Conservation (phyloP, 73 alveolate genomes). For the Stentor roeselii region DNA sequence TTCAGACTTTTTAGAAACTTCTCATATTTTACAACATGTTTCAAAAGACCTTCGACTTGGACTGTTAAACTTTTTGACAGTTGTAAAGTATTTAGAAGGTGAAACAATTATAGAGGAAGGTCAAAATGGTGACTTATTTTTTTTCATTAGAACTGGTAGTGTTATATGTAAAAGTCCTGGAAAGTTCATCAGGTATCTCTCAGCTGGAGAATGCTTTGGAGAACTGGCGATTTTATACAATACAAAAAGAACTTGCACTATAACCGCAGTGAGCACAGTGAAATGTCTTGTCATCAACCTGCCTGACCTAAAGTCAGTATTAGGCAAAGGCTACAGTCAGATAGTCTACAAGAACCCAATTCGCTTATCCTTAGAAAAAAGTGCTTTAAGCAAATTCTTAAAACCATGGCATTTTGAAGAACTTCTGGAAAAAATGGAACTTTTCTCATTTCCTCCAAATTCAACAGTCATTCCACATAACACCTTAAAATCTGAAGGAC, state of each 20-base stretch:
- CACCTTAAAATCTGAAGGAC: no score
- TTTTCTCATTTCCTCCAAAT: not conserved
- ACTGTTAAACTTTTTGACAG: not conserved
- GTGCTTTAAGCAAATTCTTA: conserved; percentile 10
- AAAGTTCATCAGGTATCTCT: not conserved
- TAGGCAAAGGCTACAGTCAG: not conserved
- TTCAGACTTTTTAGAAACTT: not conserved
- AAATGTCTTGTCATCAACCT: not conserved
- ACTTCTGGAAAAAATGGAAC: conserved; percentile 39
- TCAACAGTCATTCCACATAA: not conserved
- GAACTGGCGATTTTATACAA: not conserved
- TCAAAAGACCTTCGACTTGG: not conserved
- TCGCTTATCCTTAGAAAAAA: not conserved
- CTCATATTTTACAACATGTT: not conserved
- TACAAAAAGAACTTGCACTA: not conserved
- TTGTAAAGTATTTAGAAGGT: not conserved
- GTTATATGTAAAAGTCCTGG: not conserved
- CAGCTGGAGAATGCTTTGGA: not conserved
- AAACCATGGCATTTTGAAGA: conserved; percentile 29
- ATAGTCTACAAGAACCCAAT: not conserved
- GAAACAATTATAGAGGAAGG: not conserved
- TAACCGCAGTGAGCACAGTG: not conserved
- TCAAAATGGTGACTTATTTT: not conserved
- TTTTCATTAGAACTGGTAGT: not conserved
- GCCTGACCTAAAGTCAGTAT: not conserved